phyloP scores from a whole-genome alignment of 306 rosid species.

The Lupinus albus region DNA sequence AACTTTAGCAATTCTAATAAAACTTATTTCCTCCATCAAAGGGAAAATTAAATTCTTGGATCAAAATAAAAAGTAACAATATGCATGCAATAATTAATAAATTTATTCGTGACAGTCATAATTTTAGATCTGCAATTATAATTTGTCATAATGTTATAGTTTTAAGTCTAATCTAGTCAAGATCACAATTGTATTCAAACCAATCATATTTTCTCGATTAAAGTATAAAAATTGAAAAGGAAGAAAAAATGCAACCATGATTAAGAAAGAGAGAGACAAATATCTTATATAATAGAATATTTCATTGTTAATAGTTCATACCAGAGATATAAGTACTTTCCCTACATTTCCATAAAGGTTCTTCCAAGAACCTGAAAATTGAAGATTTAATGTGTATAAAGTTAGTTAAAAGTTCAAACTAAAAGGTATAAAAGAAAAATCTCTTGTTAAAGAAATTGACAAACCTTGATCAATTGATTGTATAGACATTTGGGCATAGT shows the following conservation, averaged over 20 bases:
- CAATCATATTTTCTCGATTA: no score
- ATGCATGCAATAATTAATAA: no score
- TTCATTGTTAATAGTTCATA: conserved; percentile 20
- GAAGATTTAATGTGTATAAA: conserved; percentile 10
- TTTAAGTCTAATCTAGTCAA: no score
- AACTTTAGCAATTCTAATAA: background rate
- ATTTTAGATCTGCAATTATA: no score
- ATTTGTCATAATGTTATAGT: no score
- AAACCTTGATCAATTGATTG: conserved; percentile 74
- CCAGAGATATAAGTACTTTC: conserved; percentile 67
- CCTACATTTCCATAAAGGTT: conserved; percentile 73
- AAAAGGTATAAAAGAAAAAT: background rate
- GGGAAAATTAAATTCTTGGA: background rate
- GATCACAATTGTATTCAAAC: no score
- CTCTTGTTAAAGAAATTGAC: background rate
- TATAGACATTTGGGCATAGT: conserved; percentile 50
- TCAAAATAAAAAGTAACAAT: background rate
- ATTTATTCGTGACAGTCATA: background rate
- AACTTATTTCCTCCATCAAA: background rate
- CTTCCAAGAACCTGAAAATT: conserved; percentile 65
- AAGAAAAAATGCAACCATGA: background rate
- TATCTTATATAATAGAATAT: no score
- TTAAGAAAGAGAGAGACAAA: background rate
- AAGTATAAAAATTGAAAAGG: background rate
- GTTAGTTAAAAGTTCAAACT: background rate